Percentiles rank a stretch among this genome's conserved stretches.
These are phyloP conservation scores for Globisporangium irregulare DNA, from an alignment of 352 stramenopile species.

Conservation along the genomic window DNA sequence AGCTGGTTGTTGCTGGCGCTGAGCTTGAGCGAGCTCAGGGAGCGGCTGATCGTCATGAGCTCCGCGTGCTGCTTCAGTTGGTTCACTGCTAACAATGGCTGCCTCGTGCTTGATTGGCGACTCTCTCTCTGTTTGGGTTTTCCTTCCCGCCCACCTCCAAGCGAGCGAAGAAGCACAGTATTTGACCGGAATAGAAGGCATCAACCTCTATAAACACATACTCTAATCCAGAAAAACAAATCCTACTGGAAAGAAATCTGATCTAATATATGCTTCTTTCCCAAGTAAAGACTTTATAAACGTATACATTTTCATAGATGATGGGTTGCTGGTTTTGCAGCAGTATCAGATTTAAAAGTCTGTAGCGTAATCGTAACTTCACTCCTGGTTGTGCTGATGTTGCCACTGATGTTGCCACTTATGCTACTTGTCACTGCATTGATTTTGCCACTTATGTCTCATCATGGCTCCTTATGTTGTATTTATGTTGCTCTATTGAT, in stretches of 20 bases:
- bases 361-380: slow-evolving; percentile 1
- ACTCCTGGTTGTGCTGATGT: background rate
- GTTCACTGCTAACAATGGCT: background rate
- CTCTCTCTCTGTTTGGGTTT: background rate
- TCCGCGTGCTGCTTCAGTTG: background rate
- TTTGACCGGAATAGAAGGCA: background rate
- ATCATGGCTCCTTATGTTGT: no score
- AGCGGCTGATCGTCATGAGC: slow-evolving; percentile 18
- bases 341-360: background rate
- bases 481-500: no score
- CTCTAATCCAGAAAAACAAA: background rate
- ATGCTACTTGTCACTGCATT: no score
- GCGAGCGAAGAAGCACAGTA: background rate
- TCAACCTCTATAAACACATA: background rate
- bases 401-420: background rate
- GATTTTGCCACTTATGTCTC: no score
- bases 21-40: slow-evolving; percentile 13
- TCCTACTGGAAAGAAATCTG: background rate
- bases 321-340: background rate
- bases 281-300: background rate
- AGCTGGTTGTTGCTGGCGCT: slow-evolving; percentile 18
- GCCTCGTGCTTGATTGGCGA: slow-evolving; percentile 6
- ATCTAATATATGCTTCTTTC: background rate
- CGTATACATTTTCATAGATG: background rate
- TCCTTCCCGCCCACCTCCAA: background rate